Evolutionary conservation across 768 basidiomycete genomes (phyloP).

Genomic region (Lentinus brumalis): DNA sequence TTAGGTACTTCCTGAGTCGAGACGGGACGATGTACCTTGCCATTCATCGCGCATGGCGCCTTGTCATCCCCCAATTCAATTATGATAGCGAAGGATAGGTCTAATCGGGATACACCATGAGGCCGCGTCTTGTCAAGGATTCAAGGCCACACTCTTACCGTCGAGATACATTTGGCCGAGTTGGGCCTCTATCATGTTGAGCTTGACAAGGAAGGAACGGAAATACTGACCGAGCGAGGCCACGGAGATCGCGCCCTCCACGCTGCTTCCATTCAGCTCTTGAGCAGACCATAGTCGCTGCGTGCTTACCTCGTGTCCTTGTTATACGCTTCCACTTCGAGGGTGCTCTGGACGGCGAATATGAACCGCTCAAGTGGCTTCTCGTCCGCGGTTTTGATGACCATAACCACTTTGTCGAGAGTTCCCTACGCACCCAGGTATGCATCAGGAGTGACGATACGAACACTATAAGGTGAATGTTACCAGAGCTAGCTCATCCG

Average conservation of each 20-base stretch:
- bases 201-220: constrained; percentile 79
- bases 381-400: constrained; percentile 82
- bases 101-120: constrained; percentile 41
- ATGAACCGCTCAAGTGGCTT: constrained; percentile 87
- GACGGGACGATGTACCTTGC: constrained; percentile 38
- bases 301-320: constrained; percentile 61
- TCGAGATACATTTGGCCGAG: constrained; percentile 59
- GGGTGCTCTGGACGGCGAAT: constrained; percentile 84
- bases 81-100: constrained; percentile 80
- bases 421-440: constrained; percentile 53
- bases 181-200: constrained; percentile 75
- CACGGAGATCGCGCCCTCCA: constrained; percentile 69
- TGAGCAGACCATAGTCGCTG: not conserved
- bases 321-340: constrained; percentile 67
- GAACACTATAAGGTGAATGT: not conserved
- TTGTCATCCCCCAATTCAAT: constrained; percentile 75
- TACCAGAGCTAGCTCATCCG: constrained; percentile 74
- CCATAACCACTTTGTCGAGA: constrained; percentile 77
- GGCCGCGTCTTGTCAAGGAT: not conserved
- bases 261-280: constrained; percentile 41
- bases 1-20: not conserved
- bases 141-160: constrained; percentile 37
- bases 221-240: constrained; percentile 72
- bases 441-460: not conserved
- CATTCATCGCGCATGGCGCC: constrained; percentile 52